These are phyloP conservation scores for Trebouxia sp. DNA, from an alignment of 139 green algal genomes.

Conservation along the genomic window DNA sequence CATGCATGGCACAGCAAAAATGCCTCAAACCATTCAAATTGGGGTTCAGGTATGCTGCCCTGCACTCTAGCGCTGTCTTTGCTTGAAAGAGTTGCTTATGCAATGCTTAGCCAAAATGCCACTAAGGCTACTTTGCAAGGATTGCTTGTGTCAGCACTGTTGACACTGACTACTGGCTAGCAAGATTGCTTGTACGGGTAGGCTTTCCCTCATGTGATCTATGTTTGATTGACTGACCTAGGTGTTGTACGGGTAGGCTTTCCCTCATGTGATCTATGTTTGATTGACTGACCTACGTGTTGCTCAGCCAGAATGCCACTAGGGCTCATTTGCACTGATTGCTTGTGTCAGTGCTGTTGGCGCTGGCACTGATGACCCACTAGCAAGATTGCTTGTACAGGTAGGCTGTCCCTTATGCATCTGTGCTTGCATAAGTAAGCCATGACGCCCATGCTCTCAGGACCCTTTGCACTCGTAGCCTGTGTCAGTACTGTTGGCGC, in stretches of 20 bases:
- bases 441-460: too few species aligned
- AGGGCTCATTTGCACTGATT: conserved; percentile 5
- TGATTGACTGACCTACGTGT: too few species aligned
- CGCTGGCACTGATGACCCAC: conserved; percentile 24
- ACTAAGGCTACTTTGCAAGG: neutral
- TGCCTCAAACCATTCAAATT: neutral
- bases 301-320: neutral
- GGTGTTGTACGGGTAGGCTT: too few species aligned
- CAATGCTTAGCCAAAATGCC: neutral
- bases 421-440: too few species aligned
- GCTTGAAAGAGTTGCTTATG: too few species aligned
- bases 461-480: conserved; percentile 19
- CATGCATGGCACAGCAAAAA: neutral
- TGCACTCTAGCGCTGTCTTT: too few species aligned
- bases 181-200: conserved; percentile 21
- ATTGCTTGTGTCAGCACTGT: conserved; percentile 29
- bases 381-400: conserved; percentile 22
- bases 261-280: too few species aligned
- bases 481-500: conserved; percentile 24
- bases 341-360: conserved; percentile 24
- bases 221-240: too few species aligned
- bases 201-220: too few species aligned
- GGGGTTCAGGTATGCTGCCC: too few species aligned
- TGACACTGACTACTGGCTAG: conserved; percentile 32
- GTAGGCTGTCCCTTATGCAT: too few species aligned